phyloP scores from a whole-genome alignment of 441 rosid genomes.

The Lepidium campestre region DNA sequence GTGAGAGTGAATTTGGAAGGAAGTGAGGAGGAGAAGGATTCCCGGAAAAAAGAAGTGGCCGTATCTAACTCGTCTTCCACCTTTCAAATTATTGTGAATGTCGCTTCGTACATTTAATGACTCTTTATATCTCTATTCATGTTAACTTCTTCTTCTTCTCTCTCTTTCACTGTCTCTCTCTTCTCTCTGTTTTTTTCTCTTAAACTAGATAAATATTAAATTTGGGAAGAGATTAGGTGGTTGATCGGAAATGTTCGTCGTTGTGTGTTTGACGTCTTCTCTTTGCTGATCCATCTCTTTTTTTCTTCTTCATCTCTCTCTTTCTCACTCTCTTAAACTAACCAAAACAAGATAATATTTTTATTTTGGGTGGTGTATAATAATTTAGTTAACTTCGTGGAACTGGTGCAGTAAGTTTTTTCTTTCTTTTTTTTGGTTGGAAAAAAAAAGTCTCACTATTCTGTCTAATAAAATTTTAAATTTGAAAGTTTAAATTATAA shows the following conservation, averaged over 20 bases:
- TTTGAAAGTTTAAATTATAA: too few species aligned
- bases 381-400: conserved; percentile 1
- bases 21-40: conserved; percentile 29
- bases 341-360: conserved; percentile 14
- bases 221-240: conserved; percentile 23
- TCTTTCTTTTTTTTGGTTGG: too few species aligned
- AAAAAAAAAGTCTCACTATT: too few species aligned
- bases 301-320: conserved; percentile 1
- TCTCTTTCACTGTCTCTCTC: background rate
- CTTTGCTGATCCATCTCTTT: conserved; percentile 23
- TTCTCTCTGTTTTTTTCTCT: background rate
- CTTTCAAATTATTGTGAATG: conserved; percentile 32
- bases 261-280: conserved; percentile 66
- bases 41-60: conserved; percentile 26
- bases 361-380: conserved; percentile 1
- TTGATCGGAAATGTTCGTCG: conserved; percentile 47
- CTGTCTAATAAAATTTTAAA: too few species aligned
- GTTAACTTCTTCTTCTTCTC: background rate
- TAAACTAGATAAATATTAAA: background rate
- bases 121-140: conserved; percentile 8
- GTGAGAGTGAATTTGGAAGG: conserved; percentile 16
- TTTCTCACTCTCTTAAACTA: background rate
- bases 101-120: conserved; percentile 26
- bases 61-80: conserved; percentile 43
- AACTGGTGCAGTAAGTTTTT: background rate